Base-by-base conservation (phyloP, 2,329 filamentous ascomycete species). In the Apiospora saccharicola region DNA sequence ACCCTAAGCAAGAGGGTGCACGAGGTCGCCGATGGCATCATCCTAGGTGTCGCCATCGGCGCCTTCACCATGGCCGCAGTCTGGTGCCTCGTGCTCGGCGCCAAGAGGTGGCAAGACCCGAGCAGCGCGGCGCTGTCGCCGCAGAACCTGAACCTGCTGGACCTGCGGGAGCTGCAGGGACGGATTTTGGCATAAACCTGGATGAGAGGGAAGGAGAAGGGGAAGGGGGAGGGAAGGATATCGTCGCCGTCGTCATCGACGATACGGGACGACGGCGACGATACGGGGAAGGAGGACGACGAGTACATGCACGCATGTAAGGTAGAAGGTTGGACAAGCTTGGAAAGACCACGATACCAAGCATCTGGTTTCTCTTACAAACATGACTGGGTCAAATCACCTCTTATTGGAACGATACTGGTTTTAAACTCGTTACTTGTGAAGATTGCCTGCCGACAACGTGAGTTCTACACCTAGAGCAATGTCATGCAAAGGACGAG, bases 81-180 rank as follows among this genome's bases (percentile, higher is more conserved):
- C 30, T 64, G 57, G 57, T 41, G 19, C 12, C 57, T 64, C 57
- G 10, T 41, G 57, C 34, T 41, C 34, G 57, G 34, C 30, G 57
- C 57, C 57, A 64, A 14, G 57, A 41, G 34, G 41, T 64, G 57
- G 34, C 57, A 64, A 22, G 57, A 64, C 57, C 57, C 57, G 57
- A 41, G 57, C 34, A 64, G 14, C 41, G 57, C 57, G 57, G 30
- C 22, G 57, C 57, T 64, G 19, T 64, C 34, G 4, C 57, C 57
- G 13, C 34, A 41, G 19, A 41, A 64, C 57, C 1, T 64, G 30
- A 64, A 64, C 57, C 8, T 14, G 34, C n/a, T 64, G 57, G 57
- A 64, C 34, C n/a, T 64, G 57, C 34, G 57, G 57, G 57, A 41
- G 57, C 34, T 64, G n/a, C 57, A 22, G 57, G 57, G 57, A 3